These are phyloP conservation scores for Fusarium drepaniforme DNA, from an alignment of 2,329 filamentous ascomycete species.

Conservation along the genomic window DNA sequence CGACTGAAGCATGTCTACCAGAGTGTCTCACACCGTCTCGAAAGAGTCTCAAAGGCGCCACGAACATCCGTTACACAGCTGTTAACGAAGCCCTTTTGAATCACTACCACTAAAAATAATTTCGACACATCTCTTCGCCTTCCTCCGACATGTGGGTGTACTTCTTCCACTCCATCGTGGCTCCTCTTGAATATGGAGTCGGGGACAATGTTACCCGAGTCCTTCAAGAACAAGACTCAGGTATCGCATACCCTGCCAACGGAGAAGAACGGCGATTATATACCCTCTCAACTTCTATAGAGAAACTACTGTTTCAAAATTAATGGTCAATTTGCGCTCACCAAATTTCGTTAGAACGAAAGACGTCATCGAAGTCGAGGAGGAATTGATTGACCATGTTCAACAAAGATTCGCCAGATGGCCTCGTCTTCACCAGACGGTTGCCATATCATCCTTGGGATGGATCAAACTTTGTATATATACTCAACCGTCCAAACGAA, in stretches of 20 bases:
- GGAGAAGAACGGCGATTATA: too few relatives aligned
- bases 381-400: too few relatives aligned
- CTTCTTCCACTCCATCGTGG: background rate
- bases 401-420: background rate
- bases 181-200: background rate
- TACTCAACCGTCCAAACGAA: background rate
- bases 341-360: background rate
- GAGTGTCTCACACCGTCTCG: too few relatives aligned
- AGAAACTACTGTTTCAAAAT: background rate
- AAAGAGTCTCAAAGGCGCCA: too few relatives aligned
- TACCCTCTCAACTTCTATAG: background rate
- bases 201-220: background rate
- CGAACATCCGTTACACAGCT: too few relatives aligned
- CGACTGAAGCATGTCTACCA: too few relatives aligned
- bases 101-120: background rate
- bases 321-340: background rate
- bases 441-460: too few relatives aligned
- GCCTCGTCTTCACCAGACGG: too few relatives aligned
- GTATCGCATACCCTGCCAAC: background rate
- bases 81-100: background rate
- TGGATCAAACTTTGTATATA: background rate
- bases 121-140: background rate
- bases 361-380: too few relatives aligned
- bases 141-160: background rate
- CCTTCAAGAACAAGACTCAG: background rate